phyloP scores from a whole-genome alignment of 768 basidiomycete genomes.

The Lentinula raphanica region DNA sequence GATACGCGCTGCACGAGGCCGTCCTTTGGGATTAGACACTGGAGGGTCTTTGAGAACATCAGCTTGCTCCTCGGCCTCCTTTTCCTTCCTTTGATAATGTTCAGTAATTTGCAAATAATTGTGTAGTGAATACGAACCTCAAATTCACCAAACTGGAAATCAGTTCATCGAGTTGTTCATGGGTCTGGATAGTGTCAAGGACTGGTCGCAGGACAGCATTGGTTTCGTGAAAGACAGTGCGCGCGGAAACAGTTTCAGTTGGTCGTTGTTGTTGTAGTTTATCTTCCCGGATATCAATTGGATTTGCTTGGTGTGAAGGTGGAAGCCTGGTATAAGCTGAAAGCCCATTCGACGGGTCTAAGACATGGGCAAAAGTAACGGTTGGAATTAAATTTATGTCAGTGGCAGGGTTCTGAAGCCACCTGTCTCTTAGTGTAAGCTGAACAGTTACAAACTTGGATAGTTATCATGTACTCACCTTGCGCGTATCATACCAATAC shows the following conservation, averaged over 20 bases:
- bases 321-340: background rate
- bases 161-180: conserved; percentile 21
- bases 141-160: conserved; percentile 14
- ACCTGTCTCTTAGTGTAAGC: conserved; percentile 10
- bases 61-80: background rate
- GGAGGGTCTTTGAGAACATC: background rate
- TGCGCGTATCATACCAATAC: conserved; percentile 20
- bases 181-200: conserved; percentile 18
- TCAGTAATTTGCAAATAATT: background rate
- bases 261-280: conserved; percentile 7
- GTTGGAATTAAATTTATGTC: conserved; percentile 3
- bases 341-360: background rate
- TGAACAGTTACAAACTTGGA: background rate
- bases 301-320: conserved; percentile 1
- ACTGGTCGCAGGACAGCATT: conserved; percentile 20
- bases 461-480: conserved; percentile 15
- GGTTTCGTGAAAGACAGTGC: conserved; percentile 18
- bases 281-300: background rate
- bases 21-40: background rate
- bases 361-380: conserved; percentile 6
- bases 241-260: conserved; percentile 20
- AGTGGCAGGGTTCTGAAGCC: conserved; percentile 16
- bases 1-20: background rate
- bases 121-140: conserved; percentile 7
- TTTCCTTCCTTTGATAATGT: background rate